Base-by-base conservation (phyloP, 2,329 filamentous ascomycete genomes). In the Aspergillus oerlinghausenensis region DNA sequence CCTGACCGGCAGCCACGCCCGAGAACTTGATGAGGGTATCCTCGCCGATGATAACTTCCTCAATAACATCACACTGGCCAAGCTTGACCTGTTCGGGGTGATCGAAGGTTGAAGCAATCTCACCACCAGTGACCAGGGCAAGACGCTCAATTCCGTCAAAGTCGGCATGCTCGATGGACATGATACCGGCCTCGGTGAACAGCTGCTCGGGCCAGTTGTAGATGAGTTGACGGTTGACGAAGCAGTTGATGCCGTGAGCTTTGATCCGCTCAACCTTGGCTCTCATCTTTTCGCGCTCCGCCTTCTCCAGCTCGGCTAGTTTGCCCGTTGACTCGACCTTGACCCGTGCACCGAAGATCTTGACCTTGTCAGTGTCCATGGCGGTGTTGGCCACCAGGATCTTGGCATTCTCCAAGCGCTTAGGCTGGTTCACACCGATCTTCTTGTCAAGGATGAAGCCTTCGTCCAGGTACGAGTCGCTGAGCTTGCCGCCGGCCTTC, bases 141-240 rank as follows among this genome's bases (percentile, higher is more conserved):
- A 99, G 78, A 47, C 94, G 86, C 81, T 99, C 94, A 64, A 99
- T 95, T 63, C 94, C 94, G 72, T 99, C 94, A 71, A 99, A 99
- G 78, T 99, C 94, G 64, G 94, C 94, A 75, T 99, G 94, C 80
- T 99, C 94, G 67, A 99, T 99, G 28, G 92, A 96, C 82, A 96
- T 90, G 77, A 99, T 97, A 60, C 94, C 94, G 7, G 92, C 93
- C 74, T 99, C 94, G 38, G 93, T 92, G 72, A 99, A 99, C 49
- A 99, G 88, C 79, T 99, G 94, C 78, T 99, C 94, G 5, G 94
- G 94, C 94, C 94, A 99, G 83, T 99, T 99, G 84, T 99, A 99
- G 79, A 99, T 99, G 62, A 99, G 86, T 76, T 99, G 94, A 67
- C 94, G 84, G 84, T 99, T 99, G 77, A 99, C 96, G 77, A 99